Evolutionary conservation across 768 basidiomycete species (phyloP).

Genomic region (Astraeus odoratus): DNA sequence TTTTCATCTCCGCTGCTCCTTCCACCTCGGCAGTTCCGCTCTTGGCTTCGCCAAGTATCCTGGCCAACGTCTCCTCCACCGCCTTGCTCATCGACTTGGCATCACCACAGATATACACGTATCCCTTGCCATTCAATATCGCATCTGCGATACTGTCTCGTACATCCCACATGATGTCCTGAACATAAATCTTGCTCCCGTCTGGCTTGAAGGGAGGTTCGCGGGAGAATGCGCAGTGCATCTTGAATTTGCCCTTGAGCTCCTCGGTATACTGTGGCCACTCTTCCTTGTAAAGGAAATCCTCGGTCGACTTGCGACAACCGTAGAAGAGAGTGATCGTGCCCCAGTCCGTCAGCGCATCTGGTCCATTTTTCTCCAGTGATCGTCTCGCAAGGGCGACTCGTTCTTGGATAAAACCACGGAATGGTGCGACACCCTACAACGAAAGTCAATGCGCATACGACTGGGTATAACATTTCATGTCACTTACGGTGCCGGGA

Average conservation of each 20-base stretch:
- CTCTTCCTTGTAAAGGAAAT: conserved; percentile 93
- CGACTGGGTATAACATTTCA: background rate
- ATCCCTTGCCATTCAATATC: conserved; percentile 93
- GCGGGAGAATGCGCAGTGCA: conserved; percentile 89
- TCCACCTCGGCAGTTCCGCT: conserved; percentile 84
- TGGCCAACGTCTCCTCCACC: conserved; percentile 84
- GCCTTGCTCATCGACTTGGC: conserved; percentile 94
- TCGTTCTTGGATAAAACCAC: conserved; percentile 97
- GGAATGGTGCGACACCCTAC: conserved; percentile 98
- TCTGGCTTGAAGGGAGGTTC: conserved; percentile 81
- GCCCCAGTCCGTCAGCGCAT: conserved; percentile 94
- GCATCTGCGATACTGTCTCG: conserved; percentile 77
- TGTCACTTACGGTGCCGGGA: conserved; percentile 81
- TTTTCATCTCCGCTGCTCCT: conserved; percentile 85
- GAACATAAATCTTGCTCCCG: conserved; percentile 97
- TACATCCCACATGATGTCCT: conserved; percentile 90
- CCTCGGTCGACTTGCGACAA: conserved; percentile 81
- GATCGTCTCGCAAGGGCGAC: conserved; percentile 93
- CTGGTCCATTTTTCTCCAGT: conserved; percentile 90
- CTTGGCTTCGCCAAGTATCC: conserved; percentile 88
- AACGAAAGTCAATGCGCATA: background rate
- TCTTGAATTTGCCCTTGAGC: conserved; percentile 84
- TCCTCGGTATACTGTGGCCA: conserved; percentile 86
- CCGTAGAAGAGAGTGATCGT: conserved; percentile 93
- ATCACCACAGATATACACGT: conserved; percentile 95